Base-by-base conservation (phyloP, 768 basidiomycete genomes). In the Macrocybe gigantea region DNA sequence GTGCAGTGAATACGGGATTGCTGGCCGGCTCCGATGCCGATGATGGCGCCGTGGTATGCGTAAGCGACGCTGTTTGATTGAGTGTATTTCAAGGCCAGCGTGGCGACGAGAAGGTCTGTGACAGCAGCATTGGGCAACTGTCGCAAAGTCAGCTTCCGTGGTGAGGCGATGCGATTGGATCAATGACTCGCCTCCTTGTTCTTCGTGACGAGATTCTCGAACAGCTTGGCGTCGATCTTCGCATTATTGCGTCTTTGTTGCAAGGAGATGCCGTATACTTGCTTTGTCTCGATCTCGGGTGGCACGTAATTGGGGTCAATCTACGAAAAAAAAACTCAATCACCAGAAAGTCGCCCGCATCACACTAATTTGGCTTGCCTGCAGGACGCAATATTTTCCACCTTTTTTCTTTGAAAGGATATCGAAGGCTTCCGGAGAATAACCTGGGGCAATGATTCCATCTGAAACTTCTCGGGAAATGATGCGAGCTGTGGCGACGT, bases 1-100 rank as follows among this genome's bases (percentile, higher is more conserved):
- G 96, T 99, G 71, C 96, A 99, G 73, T 99, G 96, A 61, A 99
- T 99, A 36, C 96, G 89, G 5, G 95, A 98, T 64, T 98, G 96
- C 61, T 98, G 96, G 9, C 95, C 96, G 0, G 96, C 96, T 33
- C 96, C 96, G 41, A 97, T 85, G 41, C 95, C 96, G 57, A 99
- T 79, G 63, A 95, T 87, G 10, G 93, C 83, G 9, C 96, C 96
- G 59, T 82, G 85, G 58, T 82, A 85, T 1, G 94, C 92, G 62
- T 96, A 99, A 31, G 95, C 87, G 45, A 99, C 96, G 53, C 91
- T 94, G 77, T 99, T 98, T 43, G 96, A 99, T 65, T 98, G 96
- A 1, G 96, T 99, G 76, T 98, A 99, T 66, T 98, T 99, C 58
- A 98, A 78, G 1, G 95, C 88, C 15, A 97, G 83, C 8, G 96